phyloP scores from a whole-genome alignment of 108 stramenopile species.

The Schizochytrium sp. region DNA sequence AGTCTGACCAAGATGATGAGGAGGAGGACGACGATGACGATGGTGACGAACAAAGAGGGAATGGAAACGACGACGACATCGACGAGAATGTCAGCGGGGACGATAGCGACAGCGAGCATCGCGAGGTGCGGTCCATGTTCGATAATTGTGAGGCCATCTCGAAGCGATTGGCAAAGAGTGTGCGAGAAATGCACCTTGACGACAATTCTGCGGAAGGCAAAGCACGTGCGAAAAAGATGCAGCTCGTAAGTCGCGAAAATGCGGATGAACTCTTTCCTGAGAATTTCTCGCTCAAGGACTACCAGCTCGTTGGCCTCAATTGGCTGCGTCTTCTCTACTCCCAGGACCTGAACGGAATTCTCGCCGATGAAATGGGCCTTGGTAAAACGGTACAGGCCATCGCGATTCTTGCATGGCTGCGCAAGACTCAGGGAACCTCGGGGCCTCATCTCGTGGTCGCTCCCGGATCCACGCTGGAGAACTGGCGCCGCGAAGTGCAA shows the following conservation, averaged over 20 bases:
- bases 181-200: background rate
- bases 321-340: background rate
- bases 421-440: slow-evolving; percentile 71
- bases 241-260: background rate
- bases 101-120: background rate
- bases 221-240: background rate
- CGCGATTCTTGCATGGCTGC: slow-evolving; percentile 51
- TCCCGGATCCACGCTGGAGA: slow-evolving; percentile 89
- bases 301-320: background rate
- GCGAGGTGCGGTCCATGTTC: background rate
- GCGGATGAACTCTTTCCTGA: background rate
- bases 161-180: background rate
- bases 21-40: too few species aligned
- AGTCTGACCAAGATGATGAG: too few species aligned
- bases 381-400: slow-evolving; percentile 36
- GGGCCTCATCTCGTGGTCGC: slow-evolving; percentile 90
- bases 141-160: background rate
- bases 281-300: background rate
- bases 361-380: slow-evolving; percentile 42
- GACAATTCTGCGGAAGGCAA: background rate
- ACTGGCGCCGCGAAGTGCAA: slow-evolving; percentile 93
- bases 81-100: background rate
- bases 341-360: slow-evolving; percentile 2
- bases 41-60: too few species aligned
- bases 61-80: too few species aligned